Conservation (phyloP, 2,329 filamentous ascomycete genomes). For the Shiraia sp. region DNA sequence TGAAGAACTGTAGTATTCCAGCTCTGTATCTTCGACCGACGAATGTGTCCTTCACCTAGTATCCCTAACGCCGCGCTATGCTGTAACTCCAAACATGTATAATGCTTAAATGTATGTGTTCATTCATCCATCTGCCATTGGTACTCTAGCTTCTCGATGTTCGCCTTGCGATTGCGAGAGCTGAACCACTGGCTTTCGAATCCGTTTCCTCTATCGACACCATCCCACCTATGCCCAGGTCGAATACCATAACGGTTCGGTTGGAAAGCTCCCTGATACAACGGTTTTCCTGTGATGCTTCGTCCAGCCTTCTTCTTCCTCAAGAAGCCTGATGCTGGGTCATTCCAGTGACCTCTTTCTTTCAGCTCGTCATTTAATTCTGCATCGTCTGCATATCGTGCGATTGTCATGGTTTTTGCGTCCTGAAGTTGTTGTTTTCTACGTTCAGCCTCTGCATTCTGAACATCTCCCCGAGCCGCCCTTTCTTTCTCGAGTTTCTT, state of each 20-base stretch:
- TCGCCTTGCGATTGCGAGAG: constrained; percentile 75
- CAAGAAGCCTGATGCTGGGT: constrained; percentile 85
- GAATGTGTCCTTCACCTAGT: neutral
- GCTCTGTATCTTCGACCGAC: too few relatives aligned
- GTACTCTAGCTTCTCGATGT: constrained; percentile 81
- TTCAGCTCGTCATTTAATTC: constrained; percentile 84
- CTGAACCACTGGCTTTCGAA: constrained; percentile 94
- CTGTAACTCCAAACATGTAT: neutral
- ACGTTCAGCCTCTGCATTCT: constrained; percentile 68
- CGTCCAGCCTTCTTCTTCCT: constrained; percentile 54
- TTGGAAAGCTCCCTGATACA: constrained; percentile 78
- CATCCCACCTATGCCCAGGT: constrained; percentile 94
- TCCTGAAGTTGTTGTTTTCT: constrained; percentile 73
- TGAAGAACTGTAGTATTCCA: too few relatives aligned
- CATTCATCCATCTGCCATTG: constrained; percentile 96
- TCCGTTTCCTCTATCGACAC: constrained; percentile 89
- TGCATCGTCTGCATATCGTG: constrained; percentile 79
- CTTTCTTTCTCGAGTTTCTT: constrained; percentile 69
- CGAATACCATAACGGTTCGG: constrained; percentile 94
- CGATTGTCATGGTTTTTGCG: constrained; percentile 79
- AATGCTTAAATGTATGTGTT: neutral
- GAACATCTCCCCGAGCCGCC: constrained; percentile 81
- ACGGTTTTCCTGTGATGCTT: constrained; percentile 60
- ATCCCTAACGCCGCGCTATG: constrained; percentile 11
- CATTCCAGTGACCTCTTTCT: constrained; percentile 82